Percentiles rank a stretch among this genome's conserved stretches.
These are phyloP conservation scores for Colletotrichum magnum DNA, from an alignment of 2,329 filamentous ascomycete species.

Conservation along the genomic window DNA sequence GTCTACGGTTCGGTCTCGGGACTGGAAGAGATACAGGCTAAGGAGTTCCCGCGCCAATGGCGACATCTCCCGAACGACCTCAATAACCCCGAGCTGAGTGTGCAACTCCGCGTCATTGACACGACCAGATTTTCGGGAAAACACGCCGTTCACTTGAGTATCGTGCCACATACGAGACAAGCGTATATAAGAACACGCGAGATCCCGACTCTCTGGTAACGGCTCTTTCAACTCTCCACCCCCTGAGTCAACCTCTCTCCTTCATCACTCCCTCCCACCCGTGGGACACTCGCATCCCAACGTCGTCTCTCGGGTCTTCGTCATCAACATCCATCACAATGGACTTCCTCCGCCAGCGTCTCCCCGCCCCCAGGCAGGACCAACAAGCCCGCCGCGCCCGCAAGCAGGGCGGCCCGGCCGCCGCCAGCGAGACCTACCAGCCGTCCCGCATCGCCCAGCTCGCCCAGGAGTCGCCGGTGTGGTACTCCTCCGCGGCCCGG, in stretches of 20 bases:
- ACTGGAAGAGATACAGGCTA: too few species aligned
- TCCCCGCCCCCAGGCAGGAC: constrained; percentile 46
- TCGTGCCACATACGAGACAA: constrained; percentile 5
- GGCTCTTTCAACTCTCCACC: not conserved
- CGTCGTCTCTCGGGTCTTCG: not conserved
- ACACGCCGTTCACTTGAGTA: not conserved
- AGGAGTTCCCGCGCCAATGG: constrained; percentile 26
- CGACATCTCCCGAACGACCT: constrained; percentile 7
- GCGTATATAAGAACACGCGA: constrained; percentile 15
- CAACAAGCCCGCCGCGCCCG: constrained; percentile 43
- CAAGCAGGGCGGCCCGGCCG: constrained; percentile 34
- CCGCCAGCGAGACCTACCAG: constrained; percentile 39
- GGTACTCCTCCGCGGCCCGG: constrained; percentile 50
- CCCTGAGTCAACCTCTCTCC: constrained; percentile 4
- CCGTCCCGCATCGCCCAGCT: constrained; percentile 49
- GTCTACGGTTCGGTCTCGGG: not conserved
- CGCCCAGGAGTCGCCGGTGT: constrained; percentile 44
- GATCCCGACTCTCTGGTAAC: constrained; percentile 1
- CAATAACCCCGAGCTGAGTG: not conserved
- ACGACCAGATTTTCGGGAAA: not conserved
- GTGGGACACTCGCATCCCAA: not conserved
- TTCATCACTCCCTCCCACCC: not conserved
- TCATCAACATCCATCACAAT: constrained; percentile 36
- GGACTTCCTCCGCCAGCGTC: constrained; percentile 44
- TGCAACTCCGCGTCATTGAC: constrained; percentile 11